Evolutionary conservation across 257 asterid genomes (phyloP), one percentile per base, ranked within the genome.

Genomic region (Lantana camara): DNA sequence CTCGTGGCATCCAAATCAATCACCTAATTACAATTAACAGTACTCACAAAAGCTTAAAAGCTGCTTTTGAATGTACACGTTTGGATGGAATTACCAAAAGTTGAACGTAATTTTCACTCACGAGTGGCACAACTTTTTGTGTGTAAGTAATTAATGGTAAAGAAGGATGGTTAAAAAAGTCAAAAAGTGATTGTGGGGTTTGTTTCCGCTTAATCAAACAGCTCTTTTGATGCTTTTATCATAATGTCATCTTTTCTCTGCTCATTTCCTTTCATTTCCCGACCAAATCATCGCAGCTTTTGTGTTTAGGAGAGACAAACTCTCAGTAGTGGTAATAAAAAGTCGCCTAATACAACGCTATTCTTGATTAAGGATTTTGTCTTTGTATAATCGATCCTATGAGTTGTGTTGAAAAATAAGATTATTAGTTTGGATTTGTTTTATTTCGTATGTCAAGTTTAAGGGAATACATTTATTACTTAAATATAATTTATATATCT

Each of bases 241-340:
- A 10, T 29, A 63, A 63, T 35, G 58, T 47, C 42, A 59, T 56
- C 20, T 53, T 42, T 5, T 5, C 35, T 51, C 55, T 45, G 41
- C 67, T 50, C 23, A 41, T 58, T 57, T 14, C 20, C 57, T 54
- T 9, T 57, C 66, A 59, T 77, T 66, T 57, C 74, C 86, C 78
- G 94, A 88, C 96, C 77, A 41, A 45, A 81, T 88, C 38, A 79
- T 76, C 56, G 68, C 64, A 53, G 19, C 63, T 53, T 75, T 52
- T 30, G 75, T 52, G 62, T 35, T 63, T 27, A 58, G 70, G 67
- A 70, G 79, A 62, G 80, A 79, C 83, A 83, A 65, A 67, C 17
- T 24, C 57, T 60, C 46, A 56, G 37, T 54, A 50, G 63, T 53
- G 67, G 57, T 3, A 29, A 60, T 52, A 44, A 19, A 35, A 73